Evolutionary conservation across 1,139 yeast genomes (phyloP).

Genomic region (Scheffersomyces insectosa): DNA sequence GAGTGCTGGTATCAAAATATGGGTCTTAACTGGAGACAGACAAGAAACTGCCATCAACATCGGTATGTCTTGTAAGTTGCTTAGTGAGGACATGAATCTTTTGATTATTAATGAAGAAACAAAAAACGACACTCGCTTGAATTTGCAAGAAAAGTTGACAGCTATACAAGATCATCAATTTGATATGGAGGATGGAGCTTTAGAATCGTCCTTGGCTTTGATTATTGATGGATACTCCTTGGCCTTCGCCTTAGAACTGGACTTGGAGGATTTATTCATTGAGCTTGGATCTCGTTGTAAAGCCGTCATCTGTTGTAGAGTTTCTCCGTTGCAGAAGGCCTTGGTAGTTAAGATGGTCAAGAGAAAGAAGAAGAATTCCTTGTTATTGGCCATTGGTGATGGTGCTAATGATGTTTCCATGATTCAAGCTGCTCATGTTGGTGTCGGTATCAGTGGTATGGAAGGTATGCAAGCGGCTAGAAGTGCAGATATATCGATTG

Average conservation of each 20-base stretch:
- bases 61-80: constrained; percentile 94
- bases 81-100: constrained; percentile 95
- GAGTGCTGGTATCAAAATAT: constrained; percentile 92
- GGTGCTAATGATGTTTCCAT: constrained; percentile 98
- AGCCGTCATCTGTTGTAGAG: constrained; percentile 94
- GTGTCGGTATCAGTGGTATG: constrained; percentile 98
- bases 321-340: constrained; percentile 96
- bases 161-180: constrained; percentile 74
- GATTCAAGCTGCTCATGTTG: constrained; percentile 99
- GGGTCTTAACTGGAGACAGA: constrained; percentile 98
- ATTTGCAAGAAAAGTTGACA: constrained; percentile 70
- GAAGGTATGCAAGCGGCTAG: constrained; percentile 99
- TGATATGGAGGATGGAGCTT: constrained; percentile 54
- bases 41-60: constrained; percentile 99
- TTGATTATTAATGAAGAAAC: constrained; percentile 85
- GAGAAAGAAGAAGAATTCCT: constrained; percentile 66
- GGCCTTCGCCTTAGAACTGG: constrained; percentile 79
- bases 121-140: constrained; percentile 69
- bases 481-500: constrained; percentile 96
- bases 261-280: constrained; percentile 74
- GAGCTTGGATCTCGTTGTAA: constrained; percentile 84
- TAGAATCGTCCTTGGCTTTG: constrained; percentile 77
- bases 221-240: constrained; percentile 93
- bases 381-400: constrained; percentile 92
- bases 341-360: constrained; percentile 91